A percentile compares a stretch with the other conserved stretches of the same genome.
Evolutionary conservation across 2,329 filamentous ascomycete genomes (phyloP).

Genomic region (Calonectria leucothoes): DNA sequence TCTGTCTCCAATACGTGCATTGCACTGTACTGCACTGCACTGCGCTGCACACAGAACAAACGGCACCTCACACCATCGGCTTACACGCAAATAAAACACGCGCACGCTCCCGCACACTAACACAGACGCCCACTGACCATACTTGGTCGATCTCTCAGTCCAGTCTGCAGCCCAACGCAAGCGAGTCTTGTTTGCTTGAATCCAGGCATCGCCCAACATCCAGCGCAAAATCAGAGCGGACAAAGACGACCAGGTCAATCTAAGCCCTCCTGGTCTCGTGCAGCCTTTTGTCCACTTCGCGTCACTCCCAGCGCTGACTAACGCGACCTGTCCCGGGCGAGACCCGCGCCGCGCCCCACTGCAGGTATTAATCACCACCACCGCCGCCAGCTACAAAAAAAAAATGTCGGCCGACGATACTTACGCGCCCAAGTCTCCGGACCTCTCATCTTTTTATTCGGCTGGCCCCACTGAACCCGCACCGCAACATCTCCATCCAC

Average conservation of each 20-base stretch:
- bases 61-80: background rate
- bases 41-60: background rate
- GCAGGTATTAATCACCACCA: constrained; percentile 29
- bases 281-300: constrained; percentile 10
- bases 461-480: constrained; percentile 49
- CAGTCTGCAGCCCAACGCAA: background rate
- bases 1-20: background rate
- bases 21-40: too few relatives aligned
- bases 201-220: background rate
- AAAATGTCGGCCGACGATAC: constrained; percentile 62
- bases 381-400: constrained; percentile 34
- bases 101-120: constrained; percentile 1
- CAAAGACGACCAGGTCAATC: background rate
- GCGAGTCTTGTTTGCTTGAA: background rate
- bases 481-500: constrained; percentile 49
- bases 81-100: constrained; percentile 6
- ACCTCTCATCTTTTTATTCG: constrained; percentile 67
- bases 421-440: constrained; percentile 70
- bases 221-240: background rate
- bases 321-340: constrained; percentile 5
- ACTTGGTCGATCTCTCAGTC: background rate
- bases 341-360: constrained; percentile 34
- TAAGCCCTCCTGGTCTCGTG: background rate
- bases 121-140: background rate
- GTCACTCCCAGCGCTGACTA: constrained; percentile 22